phyloP scores from a whole-genome alignment of 345 rosid species.

The Eucalyptus paniculata region DNA sequence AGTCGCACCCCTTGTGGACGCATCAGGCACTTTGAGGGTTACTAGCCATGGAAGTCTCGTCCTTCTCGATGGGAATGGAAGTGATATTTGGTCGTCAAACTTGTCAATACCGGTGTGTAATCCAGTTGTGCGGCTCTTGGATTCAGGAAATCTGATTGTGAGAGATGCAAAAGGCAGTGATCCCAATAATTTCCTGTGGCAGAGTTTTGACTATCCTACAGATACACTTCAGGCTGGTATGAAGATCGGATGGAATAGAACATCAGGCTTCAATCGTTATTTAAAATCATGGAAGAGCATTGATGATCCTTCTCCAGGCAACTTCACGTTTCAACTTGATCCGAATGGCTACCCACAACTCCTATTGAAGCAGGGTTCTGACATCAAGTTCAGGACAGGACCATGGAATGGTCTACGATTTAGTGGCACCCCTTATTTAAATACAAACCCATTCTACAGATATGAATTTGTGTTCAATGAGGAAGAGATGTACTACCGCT shows the following conservation, averaged over 20 bases:
- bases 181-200: conserved; percentile 27
- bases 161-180: neutral
- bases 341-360: conserved; percentile 15
- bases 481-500: no score
- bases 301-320: conserved; percentile 25
- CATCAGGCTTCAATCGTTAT: conserved; percentile 5
- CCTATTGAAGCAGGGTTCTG: neutral
- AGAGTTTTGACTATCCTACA: conserved; percentile 44
- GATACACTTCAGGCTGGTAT: conserved; percentile 32
- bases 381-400: conserved; percentile 8
- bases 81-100: neutral
- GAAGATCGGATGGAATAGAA: conserved; percentile 30
- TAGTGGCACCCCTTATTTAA: conserved; percentile 6
- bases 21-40: neutral
- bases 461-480: no score
- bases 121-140: conserved; percentile 22
- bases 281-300: conserved; percentile 15
- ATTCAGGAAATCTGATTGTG: conserved; percentile 33
- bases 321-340: neutral
- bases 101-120: neutral
- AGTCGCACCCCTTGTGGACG: neutral
- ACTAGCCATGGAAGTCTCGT: neutral
- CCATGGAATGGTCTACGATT: conserved; percentile 27
- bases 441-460: no score
- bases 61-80: neutral